Conservation (phyloP, 2,329 filamentous ascomycete genomes). For the Colletotrichum melonis region DNA sequence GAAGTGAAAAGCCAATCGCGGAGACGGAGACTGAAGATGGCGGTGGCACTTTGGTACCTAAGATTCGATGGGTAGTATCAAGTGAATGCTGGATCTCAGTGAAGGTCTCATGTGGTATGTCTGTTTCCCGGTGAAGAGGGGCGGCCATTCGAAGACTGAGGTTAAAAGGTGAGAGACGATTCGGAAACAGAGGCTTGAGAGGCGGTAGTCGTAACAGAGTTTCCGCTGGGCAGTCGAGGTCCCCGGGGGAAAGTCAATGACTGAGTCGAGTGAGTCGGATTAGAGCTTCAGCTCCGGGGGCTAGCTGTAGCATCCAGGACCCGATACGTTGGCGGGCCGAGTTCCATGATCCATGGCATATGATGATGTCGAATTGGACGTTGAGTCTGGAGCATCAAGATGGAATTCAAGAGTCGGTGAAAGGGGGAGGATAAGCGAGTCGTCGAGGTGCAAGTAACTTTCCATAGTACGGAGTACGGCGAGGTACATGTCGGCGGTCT, state of each 20-base stretch:
- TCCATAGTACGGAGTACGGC: background rate
- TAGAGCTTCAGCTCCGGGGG: background rate
- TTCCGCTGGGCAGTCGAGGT: background rate
- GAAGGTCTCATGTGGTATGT: background rate
- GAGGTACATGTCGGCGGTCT: too few species aligned
- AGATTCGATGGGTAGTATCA: background rate
- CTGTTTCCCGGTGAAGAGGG: background rate
- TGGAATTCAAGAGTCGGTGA: conserved; percentile 16
- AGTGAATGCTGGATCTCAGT: background rate
- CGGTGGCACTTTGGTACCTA: background rate
- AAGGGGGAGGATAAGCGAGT: background rate
- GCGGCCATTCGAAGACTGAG: too few species aligned
- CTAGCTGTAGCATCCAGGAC: background rate
- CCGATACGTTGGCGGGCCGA: background rate
- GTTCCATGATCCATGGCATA: too few species aligned
- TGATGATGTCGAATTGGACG: too few species aligned
- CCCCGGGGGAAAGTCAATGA: background rate
- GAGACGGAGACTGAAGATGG: background rate
- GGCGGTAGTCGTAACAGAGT: background rate
- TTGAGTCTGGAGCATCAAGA: background rate
- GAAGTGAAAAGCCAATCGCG: conserved; percentile 16
- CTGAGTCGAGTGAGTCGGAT: background rate
- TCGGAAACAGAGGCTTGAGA: background rate
- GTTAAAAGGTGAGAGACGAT: background rate
- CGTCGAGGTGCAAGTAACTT: background rate